Conservation (phyloP, 2,329 filamentous ascomycete species). For the Pseudogymnoascus pannorum region DNA sequence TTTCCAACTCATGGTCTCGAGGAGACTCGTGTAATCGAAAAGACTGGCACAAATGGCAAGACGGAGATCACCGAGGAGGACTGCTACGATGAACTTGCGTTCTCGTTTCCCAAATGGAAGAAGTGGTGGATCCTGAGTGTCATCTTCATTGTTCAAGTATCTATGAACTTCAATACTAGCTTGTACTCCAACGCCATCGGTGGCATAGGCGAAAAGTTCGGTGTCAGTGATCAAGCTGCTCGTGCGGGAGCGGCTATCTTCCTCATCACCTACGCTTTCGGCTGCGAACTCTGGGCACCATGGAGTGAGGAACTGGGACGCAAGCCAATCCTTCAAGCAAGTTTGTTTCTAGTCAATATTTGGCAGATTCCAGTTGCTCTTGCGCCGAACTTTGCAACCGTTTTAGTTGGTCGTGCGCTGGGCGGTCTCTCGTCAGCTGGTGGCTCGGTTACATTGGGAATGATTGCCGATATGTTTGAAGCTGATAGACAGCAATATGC, state of each 20-base stretch:
- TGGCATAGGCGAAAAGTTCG: constrained; percentile 60
- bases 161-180: constrained; percentile 74
- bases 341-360: constrained; percentile 68
- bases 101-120: constrained; percentile 49
- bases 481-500: constrained; percentile 66
- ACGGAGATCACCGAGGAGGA: constrained; percentile 45
- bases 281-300: constrained; percentile 81
- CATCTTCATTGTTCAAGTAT: constrained; percentile 66
- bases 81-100: constrained; percentile 60
- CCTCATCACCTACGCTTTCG: constrained; percentile 73
- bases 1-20: constrained; percentile 5
- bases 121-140: constrained; percentile 69
- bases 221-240: constrained; percentile 60
- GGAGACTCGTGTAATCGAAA: constrained; percentile 4
- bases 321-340: constrained; percentile 66
- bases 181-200: constrained; percentile 62
- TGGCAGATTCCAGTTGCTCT: constrained; percentile 67
- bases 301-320: constrained; percentile 81
- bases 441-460: constrained; percentile 65
- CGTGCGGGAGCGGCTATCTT: constrained; percentile 72
- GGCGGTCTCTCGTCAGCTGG: constrained; percentile 66
- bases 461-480: constrained; percentile 70
- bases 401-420: constrained; percentile 63
- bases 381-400: constrained; percentile 63
- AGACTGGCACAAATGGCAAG: constrained; percentile 16